A percentile compares a stretch with the other conserved stretches of the same genome.
phyloP scores from a whole-genome alignment of 805 yeast genomes.

The Suhomyces xylopsoci region DNA sequence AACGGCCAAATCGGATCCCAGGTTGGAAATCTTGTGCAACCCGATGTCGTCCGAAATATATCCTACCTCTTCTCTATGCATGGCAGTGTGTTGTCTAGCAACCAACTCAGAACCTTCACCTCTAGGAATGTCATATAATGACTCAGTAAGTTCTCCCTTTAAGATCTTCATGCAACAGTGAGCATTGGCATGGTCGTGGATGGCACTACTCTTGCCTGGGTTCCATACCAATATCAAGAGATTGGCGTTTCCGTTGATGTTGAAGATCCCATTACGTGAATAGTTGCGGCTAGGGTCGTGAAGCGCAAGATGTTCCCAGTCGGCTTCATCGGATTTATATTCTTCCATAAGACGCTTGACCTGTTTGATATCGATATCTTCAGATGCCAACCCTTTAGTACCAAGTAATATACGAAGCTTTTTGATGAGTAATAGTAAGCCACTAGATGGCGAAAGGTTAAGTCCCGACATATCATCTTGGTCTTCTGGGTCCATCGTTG shows the following conservation, averaged over 20 bases:
- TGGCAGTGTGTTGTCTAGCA: slow-evolving; percentile 23
- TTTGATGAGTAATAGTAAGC: slow-evolving; percentile 23
- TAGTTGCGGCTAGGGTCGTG: slow-evolving; percentile 50
- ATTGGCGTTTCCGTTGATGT: slow-evolving; percentile 69
- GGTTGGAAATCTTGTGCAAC: slow-evolving; percentile 58
- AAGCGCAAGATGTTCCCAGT: slow-evolving; percentile 60
- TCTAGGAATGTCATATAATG: slow-evolving; percentile 50
- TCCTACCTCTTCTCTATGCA: slow-evolving; percentile 48
- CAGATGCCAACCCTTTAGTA: slow-evolving; percentile 33
- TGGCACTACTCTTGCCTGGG: slow-evolving; percentile 59
- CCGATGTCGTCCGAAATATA: slow-evolving; percentile 68
- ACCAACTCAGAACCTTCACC: slow-evolving; percentile 23
- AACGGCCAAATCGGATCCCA: slow-evolving; percentile 44
- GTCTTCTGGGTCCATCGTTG: not conserved
- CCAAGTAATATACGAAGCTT: slow-evolving; percentile 26
- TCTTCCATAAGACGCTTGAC: slow-evolving; percentile 45
- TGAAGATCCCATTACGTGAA: slow-evolving; percentile 68
- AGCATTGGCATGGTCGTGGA: slow-evolving; percentile 75
- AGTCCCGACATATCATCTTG: not conserved
- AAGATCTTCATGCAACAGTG: slow-evolving; percentile 74
- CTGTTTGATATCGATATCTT: slow-evolving; percentile 51
- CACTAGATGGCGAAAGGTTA: slow-evolving; percentile 3
- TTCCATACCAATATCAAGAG: slow-evolving; percentile 67
- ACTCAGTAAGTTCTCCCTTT: slow-evolving; percentile 56
- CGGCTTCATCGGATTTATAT: slow-evolving; percentile 46